Conservation (phyloP, 2,329 filamentous ascomycete genomes). For the Mycosphaerella sp. region DNA sequence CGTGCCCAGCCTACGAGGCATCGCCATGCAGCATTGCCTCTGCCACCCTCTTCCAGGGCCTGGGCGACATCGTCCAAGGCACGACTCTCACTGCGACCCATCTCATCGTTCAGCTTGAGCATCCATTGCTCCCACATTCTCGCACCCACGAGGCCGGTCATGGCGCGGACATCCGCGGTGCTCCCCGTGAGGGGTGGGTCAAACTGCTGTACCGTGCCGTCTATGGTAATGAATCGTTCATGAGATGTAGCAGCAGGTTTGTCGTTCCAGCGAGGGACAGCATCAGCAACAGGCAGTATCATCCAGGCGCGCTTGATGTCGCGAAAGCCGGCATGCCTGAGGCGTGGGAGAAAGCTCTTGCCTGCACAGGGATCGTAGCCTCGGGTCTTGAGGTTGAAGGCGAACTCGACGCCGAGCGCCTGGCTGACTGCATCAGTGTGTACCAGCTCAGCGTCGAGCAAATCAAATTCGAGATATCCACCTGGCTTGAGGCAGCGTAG, state of each 20-base stretch:
- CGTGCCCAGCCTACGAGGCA: conserved; percentile 54
- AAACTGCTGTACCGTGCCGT: conserved; percentile 28
- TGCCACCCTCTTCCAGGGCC: conserved; percentile 55
- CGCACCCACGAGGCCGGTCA: conserved; percentile 75
- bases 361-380: conserved; percentile 85
- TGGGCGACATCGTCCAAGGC: conserved; percentile 51
- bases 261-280: conserved; percentile 37
- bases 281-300: conserved; percentile 67
- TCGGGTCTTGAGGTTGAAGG: conserved; percentile 77
- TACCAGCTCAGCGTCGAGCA: conserved; percentile 85
- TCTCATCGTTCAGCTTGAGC: conserved; percentile 79
- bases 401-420: conserved; percentile 84
- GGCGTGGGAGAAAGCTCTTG: conserved; percentile 68
- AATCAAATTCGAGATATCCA: conserved; percentile 82
- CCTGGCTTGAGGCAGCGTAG: conserved; percentile 88
- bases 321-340: conserved; percentile 70
- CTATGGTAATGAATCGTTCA: conserved; percentile 35
- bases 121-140: conserved; percentile 98
- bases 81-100: conserved; percentile 56
- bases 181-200: conserved; percentile 32
- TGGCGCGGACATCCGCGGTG: conserved; percentile 35
- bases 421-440: conserved; percentile 73
- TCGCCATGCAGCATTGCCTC: conserved; percentile 52
- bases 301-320: conserved; percentile 80
- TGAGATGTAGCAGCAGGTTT: conserved; percentile 15